Percentiles rank a stretch among this genome's conserved stretches.
phyloP scores from a whole-genome alignment of 495 filamentous ascomycete species.

The Penicillium verhagenii region DNA sequence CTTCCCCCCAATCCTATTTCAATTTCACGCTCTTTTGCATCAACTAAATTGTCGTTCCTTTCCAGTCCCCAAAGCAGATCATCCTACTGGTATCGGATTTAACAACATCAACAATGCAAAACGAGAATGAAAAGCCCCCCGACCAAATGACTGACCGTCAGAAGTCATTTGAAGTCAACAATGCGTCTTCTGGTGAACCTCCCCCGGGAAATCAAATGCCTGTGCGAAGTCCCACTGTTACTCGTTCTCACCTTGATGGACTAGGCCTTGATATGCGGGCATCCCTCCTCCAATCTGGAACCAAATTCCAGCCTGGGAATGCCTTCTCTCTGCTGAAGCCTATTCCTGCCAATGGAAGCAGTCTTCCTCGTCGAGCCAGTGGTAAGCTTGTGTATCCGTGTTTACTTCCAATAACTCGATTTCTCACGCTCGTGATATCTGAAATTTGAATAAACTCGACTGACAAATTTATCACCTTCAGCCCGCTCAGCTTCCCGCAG shows the following conservation, averaged over 20 bases:
- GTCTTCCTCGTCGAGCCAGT: neutral
- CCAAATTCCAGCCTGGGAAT: slow-evolving; percentile 20
- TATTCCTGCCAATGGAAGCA: neutral
- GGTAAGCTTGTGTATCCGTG: slow-evolving; percentile 4
- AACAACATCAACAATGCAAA: neutral
- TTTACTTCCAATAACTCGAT: too few relatives aligned
- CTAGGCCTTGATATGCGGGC: neutral
- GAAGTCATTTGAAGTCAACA: neutral
- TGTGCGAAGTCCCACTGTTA: neutral
- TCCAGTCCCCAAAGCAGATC: too few relatives aligned
- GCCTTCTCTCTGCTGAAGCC: slow-evolving; percentile 30
- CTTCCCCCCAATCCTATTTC: neutral
- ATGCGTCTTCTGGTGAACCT: neutral
- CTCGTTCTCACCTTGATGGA: neutral
- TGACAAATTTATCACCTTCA: neutral
- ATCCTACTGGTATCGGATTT: neutral
- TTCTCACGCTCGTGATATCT: too few relatives aligned
- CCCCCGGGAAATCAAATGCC: neutral
- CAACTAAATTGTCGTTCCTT: too few relatives aligned
- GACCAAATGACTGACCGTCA: neutral
- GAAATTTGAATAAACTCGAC: neutral
- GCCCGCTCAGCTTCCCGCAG: neutral
- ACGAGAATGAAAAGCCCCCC: neutral
- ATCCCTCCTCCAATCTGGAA: slow-evolving; percentile 11
- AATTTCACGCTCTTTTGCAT: neutral